Percentiles rank a stretch among this genome's conserved stretches.
Conservation (phyloP, 2,329 filamentous ascomycete genomes). For the Cladosporium sphaerospermum region DNA sequence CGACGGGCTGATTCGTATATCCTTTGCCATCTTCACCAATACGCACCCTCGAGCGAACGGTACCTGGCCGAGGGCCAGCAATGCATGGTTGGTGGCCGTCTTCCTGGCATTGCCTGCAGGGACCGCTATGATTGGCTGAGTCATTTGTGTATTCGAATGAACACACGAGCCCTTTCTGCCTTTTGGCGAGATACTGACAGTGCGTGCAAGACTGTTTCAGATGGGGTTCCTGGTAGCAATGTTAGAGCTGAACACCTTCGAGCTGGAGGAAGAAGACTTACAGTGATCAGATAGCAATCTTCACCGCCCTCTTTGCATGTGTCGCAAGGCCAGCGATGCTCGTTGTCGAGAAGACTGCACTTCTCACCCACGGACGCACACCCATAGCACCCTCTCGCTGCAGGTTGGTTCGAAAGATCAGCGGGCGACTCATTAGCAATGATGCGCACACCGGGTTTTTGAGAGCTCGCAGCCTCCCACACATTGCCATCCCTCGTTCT, state of each 20-base stretch:
- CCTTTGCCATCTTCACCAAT: constrained; percentile 18
- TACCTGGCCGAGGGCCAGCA: constrained; percentile 30
- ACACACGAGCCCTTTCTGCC: constrained; percentile 24
- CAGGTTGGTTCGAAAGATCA: constrained; percentile 22
- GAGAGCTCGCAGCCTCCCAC: not conserved
- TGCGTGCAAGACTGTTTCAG: constrained; percentile 31
- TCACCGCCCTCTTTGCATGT: constrained; percentile 27
- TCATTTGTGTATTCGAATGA: constrained; percentile 26
- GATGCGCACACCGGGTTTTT: not conserved
- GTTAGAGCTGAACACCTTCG: not conserved
- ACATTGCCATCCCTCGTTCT: not conserved
- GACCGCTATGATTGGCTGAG: constrained; percentile 14
- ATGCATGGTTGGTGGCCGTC: constrained; percentile 27
- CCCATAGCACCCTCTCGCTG: constrained; percentile 25
- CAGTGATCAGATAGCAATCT: constrained; percentile 32
- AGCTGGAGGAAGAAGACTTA: not conserved
- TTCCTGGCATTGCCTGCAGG: constrained; percentile 28
- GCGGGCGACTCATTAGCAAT: not conserved
- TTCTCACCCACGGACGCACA: constrained; percentile 25
- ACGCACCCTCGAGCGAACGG: constrained; percentile 18
- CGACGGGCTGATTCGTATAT: constrained; percentile 7
- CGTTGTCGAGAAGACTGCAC: constrained; percentile 33
- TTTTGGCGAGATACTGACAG: constrained; percentile 20
- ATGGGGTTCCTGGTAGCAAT: constrained; percentile 15
- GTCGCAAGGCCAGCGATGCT: constrained; percentile 32